phyloP scores from a whole-genome alignment of 2,329 filamentous ascomycete species.

The Sarocladium kiliense region DNA sequence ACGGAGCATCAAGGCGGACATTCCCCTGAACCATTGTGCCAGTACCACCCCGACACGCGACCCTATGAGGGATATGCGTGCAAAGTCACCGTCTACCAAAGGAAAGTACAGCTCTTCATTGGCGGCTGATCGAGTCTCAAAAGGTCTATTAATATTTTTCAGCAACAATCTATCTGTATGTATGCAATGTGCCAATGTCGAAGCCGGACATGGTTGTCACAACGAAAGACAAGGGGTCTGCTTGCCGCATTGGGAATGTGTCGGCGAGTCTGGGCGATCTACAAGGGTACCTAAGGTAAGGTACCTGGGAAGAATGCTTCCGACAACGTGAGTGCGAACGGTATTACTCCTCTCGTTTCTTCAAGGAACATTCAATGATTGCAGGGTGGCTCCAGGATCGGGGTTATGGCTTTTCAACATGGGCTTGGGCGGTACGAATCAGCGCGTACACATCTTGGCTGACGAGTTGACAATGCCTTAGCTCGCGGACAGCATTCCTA shows the following conservation, averaged over 20 bases:
- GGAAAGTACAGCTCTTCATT: no score
- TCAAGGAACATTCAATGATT: neutral
- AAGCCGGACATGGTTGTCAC: neutral
- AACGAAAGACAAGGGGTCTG: neutral
- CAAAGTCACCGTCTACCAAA: no score
- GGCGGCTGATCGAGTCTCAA: no score
- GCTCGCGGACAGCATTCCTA: neutral
- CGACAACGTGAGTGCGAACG: neutral
- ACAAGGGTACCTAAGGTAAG: no score
- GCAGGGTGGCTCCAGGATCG: neutral
- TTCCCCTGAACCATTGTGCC: no score
- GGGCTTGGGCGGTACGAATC: neutral
- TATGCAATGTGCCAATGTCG: neutral
- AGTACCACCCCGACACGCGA: no score
- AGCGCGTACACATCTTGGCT: neutral
- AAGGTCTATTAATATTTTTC: no score
- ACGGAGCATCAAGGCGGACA: no score
- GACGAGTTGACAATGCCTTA: neutral
- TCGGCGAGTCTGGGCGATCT: neutral
- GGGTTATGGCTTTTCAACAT: no score
- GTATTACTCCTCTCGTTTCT: neutral
- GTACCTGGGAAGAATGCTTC: neutral
- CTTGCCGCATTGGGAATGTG: neutral
- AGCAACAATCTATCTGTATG: no score
- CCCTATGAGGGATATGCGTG: no score